Percentiles rank a stretch among this genome's conserved stretches.
These are phyloP conservation scores for Wallacemonas sp. DNA, from an alignment of 208 protist genomes.

Conservation along the genomic window DNA sequence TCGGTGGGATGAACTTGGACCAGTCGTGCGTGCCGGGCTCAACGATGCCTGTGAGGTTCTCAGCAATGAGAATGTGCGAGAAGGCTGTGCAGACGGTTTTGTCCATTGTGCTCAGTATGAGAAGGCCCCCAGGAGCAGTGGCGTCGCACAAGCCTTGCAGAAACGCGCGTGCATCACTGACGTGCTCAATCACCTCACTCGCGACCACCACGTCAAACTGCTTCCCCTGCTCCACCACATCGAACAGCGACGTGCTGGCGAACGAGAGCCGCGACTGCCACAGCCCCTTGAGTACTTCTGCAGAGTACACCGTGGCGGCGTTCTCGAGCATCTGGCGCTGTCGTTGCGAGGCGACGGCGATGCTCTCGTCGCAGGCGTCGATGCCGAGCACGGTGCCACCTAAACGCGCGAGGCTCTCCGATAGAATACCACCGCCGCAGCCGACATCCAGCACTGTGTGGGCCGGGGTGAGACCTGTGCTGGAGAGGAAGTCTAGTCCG, in stretches of 20 bases:
- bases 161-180: slow-evolving; percentile 83
- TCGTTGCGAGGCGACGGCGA: slow-evolving; percentile 58
- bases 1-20: slow-evolving; percentile 86
- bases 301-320: slow-evolving; percentile 7
- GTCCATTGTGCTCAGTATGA: slow-evolving; percentile 94
- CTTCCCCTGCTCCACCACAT: slow-evolving; percentile 41
- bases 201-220: slow-evolving; percentile 89
- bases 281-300: slow-evolving; percentile 14
- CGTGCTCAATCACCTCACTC: slow-evolving; percentile 94
- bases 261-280: slow-evolving; percentile 4
- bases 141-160: slow-evolving; percentile 70
- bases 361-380: slow-evolving; percentile 85
- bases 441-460: slow-evolving; percentile 88
- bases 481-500: slow-evolving; percentile 12
- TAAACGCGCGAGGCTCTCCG: slow-evolving; percentile 84
- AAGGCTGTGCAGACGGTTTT: slow-evolving; percentile 77
- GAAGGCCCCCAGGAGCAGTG: slow-evolving; percentile 81
- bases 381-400: slow-evolving; percentile 89
- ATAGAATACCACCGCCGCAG: slow-evolving; percentile 90
- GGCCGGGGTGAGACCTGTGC: slow-evolving; percentile 23
- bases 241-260: slow-evolving; percentile 37
- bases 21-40: slow-evolving; percentile 90
- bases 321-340: slow-evolving; percentile 25
- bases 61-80: slow-evolving; percentile 77
- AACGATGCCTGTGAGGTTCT: slow-evolving; percentile 84